Percentiles rank a stretch among this genome's conserved stretches.
phyloP scores from a whole-genome alignment of 495 filamentous ascomycete species.

The Aspergillus conjunctus region DNA sequence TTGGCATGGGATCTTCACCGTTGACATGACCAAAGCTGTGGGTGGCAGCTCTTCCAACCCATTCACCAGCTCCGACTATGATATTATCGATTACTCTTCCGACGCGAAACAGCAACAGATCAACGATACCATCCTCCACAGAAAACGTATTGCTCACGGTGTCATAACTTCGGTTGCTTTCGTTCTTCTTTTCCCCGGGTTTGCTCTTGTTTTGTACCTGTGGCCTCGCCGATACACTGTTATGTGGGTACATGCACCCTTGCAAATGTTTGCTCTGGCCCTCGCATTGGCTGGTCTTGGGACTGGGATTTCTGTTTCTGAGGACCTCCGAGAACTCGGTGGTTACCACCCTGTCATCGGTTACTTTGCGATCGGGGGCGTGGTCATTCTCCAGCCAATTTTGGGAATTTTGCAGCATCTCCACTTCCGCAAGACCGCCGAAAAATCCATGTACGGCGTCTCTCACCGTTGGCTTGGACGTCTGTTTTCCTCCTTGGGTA shows the following conservation, averaged over 20 bases:
- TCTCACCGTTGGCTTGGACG: conserved; percentile 88
- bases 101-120: conserved; percentile 21
- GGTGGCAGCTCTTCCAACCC: conserved; percentile 61
- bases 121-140: conserved; percentile 23
- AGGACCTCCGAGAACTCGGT: conserved; percentile 28
- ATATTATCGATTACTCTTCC: conserved; percentile 14
- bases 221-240: conserved; percentile 37
- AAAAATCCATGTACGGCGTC: conserved; percentile 53
- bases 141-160: conserved; percentile 41
- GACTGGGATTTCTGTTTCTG: conserved; percentile 55
- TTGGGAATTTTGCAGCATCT: conserved; percentile 66
- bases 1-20: conserved; percentile 48
- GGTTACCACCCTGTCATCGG: conserved; percentile 54
- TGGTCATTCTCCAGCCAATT: conserved; percentile 62
- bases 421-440: conserved; percentile 48
- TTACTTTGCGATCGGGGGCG: conserved; percentile 52
- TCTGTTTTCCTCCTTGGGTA: conserved; percentile 62
- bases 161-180: conserved; percentile 38
- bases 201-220: conserved; percentile 45
- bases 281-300: conserved; percentile 61
- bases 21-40: conserved; percentile 59
- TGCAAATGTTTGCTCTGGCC: conserved; percentile 57
- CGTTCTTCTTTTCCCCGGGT: conserved; percentile 47
- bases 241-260: conserved; percentile 54
- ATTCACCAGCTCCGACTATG: conserved; percentile 38